Evolutionary conservation across 371 early-diverging fungal species (phyloP), one percentile per base, ranked within the genome.

Genomic region (Mucor lusitanicus): DNA sequence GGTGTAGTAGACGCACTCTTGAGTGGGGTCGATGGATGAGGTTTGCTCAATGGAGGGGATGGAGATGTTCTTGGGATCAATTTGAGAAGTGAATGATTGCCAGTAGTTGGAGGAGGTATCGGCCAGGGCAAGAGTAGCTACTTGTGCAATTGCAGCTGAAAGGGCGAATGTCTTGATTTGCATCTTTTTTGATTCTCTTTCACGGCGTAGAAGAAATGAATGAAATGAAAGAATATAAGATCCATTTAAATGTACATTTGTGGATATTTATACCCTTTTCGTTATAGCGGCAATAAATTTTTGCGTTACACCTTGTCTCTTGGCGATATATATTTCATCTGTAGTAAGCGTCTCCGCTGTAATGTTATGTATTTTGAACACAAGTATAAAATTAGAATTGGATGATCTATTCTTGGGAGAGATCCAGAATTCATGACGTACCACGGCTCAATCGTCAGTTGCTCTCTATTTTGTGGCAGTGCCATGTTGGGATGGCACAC

Each of bases 101-200:
- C 68, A 74, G 53, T 68, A 72, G 23, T 61, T 61, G 3, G 55
- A 23, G 11, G 46, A 44, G 19, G 59, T 44, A 23, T 68, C 70
- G 9, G 77, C 73, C 35, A 71, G 30, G 19, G 61, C 70, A 28
- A 72, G 21, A n/a, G 69, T 37, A 6, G 58, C 40, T 15, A 56
- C 32, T 32, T 63, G 59, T 32, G 70, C 67, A 32, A 68, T 65
- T 11, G 72, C 72, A 58, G 67, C 37, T 21, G 77, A 73, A 25
- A 68, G 60, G 40, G 74, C 70, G 46, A 79, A 55, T 21, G 64
- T 63, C 50, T 72, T 76, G 37, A 72, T 27, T 57, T 76, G 61
- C 79, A 79, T 79, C 39, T 56, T 59, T 2, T 27, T 53, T 42
- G 50, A 37, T 44, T 79, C 39, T 61, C 55, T 4, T 27, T 53